Evolutionary conservation across 1,284 basidiomycete species (phyloP).

Genomic region (Schizophyllum amplum): DNA sequence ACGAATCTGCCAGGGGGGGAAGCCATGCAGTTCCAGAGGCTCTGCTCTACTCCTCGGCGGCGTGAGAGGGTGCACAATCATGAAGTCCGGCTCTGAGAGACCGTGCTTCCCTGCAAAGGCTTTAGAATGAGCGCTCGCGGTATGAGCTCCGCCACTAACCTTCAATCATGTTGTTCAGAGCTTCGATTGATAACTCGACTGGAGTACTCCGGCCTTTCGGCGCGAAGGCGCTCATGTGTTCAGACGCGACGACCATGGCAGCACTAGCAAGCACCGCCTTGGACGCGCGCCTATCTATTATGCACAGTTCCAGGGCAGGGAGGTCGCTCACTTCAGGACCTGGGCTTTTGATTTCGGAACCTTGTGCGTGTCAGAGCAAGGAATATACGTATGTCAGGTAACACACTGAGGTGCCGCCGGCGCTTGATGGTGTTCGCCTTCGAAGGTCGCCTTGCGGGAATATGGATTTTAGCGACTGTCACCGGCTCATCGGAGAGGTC

Average conservation of each 20-base stretch:
- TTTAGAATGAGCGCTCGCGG: neutral
- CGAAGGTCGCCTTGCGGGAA: constrained; percentile 16
- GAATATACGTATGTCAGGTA: too few species aligned
- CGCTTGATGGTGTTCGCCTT: constrained; percentile 11
- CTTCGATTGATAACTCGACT: constrained; percentile 30
- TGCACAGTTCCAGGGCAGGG: constrained; percentile 28
- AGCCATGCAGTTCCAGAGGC: constrained; percentile 60
- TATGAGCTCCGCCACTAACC: constrained; percentile 29
- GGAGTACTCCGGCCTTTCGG: constrained; percentile 14
- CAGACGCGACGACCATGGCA: constrained; percentile 29
- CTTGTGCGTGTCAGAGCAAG: too few species aligned
- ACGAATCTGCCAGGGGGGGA: constrained; percentile 72
- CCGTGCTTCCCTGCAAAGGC: constrained; percentile 30
- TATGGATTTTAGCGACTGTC: constrained; percentile 29
- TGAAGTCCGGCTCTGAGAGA: constrained; percentile 61
- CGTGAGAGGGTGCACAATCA: constrained; percentile 57
- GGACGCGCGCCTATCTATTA: constrained; percentile 40
- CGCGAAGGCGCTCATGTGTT: constrained; percentile 12
- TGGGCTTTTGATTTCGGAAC: too few species aligned
- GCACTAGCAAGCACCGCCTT: constrained; percentile 42
- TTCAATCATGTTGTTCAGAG: constrained; percentile 47
- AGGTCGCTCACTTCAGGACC: constrained; percentile 2
- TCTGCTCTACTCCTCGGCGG: constrained; percentile 26
- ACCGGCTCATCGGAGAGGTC: constrained; percentile 21
- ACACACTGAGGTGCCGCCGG: neutral